Evolutionary conservation across 768 basidiomycete genomes (phyloP).

Genomic region (Termitomyces sp.): DNA sequence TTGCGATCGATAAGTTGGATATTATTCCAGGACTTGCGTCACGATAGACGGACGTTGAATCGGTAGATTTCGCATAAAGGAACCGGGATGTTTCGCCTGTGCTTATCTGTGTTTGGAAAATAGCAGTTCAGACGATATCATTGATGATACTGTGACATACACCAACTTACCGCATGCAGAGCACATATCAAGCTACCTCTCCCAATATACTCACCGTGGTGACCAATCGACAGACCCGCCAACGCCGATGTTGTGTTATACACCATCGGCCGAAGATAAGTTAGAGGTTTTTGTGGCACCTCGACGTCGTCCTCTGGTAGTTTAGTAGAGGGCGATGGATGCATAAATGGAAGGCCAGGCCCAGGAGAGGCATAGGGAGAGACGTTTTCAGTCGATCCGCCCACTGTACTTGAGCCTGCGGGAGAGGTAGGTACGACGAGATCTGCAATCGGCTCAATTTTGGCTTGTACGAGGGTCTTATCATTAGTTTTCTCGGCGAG

Average conservation of each 20-base stretch:
- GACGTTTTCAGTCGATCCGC: conserved; percentile 12
- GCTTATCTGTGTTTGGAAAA: conserved; percentile 24
- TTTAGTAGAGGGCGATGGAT: background rate
- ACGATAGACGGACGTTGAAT: conserved; percentile 24
- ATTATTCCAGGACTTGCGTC: conserved; percentile 18
- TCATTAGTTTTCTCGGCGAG: conserved; percentile 14
- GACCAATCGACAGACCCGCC: conserved; percentile 38
- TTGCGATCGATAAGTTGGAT: conserved; percentile 15
- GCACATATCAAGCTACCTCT: conserved; percentile 42
- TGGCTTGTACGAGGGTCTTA: conserved; percentile 3
- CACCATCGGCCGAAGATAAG: conserved; percentile 25
- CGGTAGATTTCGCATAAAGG: conserved; percentile 36
- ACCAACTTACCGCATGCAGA: conserved; percentile 34
- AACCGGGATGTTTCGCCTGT: conserved; percentile 27
- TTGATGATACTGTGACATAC: background rate
- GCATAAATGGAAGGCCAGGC: conserved; percentile 8
- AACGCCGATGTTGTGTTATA: conserved; percentile 36
- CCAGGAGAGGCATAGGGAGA: conserved; percentile 13
- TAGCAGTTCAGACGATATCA: background rate
- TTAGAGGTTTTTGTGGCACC: conserved; percentile 6
- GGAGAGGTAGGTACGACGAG: conserved; percentile 9
- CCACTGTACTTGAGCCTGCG: conserved; percentile 16
- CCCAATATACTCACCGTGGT: conserved; percentile 46
- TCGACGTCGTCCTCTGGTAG: conserved; percentile 8
- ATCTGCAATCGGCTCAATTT: conserved; percentile 9